Evolutionary conservation across 352 stramenopile genomes (phyloP), one percentile per base, ranked within the genome.

Genomic region (Globisporangium splendens): DNA sequence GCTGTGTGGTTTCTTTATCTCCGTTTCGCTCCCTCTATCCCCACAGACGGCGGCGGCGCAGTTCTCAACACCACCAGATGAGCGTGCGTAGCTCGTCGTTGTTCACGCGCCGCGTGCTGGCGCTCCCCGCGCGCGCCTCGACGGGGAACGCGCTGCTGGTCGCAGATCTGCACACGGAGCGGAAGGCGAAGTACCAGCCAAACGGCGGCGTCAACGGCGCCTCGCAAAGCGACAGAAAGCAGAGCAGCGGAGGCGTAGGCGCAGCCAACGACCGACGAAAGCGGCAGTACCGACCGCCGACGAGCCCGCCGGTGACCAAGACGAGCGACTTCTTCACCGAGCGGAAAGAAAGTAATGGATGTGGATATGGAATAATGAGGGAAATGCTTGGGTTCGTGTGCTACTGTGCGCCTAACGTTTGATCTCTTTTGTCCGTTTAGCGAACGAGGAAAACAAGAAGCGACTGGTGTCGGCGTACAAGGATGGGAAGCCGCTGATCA

Each of bases 401-500:
- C 28, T 35, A 10, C 3, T 60, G 42, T 59, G 41, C 5, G 28
- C n/a, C 41, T 31, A 41, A 21, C 8, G 6, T 18, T 31, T 33
- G 28, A 15, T 44, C 22, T 35, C 35, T 1, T 15, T 21, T 33
- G 35, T n/a, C 1, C 22, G 13, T 50, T 21, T 13, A 59, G 63
- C 68, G n/a, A 68, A 76, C 50, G 58, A 57, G 46, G 28, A 35
- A 8, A 35, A 35, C 28, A 88, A 80, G 63, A 74, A 74, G 49
- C 70, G 67, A 60, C 62, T 86, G 14, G 59, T 75, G 47, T 59
- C 70, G 21, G 63, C 77, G 33, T 91, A 89, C 49, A 93, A 93
- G 65, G 79, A 93, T 63, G 86, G 86, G 50, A 89, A 89, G 62
- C 86, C 86, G 21, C 69, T 89, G 71, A 92, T 95, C 63, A 92